These are phyloP conservation scores for Fraxinus platypoda DNA, from an alignment of 305 asterid genomes.

Conservation along the genomic window DNA sequence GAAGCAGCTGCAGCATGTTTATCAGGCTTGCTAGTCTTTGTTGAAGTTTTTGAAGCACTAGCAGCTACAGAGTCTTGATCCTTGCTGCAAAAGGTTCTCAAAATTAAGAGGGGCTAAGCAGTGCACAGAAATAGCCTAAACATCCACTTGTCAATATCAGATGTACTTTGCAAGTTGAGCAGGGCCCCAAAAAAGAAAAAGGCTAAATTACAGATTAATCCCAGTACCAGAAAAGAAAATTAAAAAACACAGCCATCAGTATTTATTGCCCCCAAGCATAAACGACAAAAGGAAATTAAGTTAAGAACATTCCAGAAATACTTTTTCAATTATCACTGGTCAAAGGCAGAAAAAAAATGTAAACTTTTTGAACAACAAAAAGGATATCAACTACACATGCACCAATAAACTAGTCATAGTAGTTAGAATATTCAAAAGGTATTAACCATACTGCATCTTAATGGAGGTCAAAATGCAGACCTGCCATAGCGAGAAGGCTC, in stretches of 20 bases:
- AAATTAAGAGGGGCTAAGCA: slow-evolving; percentile 23
- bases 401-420: slow-evolving; percentile 15
- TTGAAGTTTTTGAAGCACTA: slow-evolving; percentile 43
- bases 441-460: slow-evolving; percentile 11
- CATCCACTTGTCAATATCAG: slow-evolving; percentile 18
- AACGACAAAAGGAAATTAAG: neutral
- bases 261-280: neutral
- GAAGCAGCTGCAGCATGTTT: slow-evolving; percentile 49
- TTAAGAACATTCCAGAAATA: neutral
- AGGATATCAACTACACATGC: slow-evolving; percentile 16
- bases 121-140: slow-evolving; percentile 16
- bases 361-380: neutral
- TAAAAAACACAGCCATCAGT: neutral
- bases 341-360: slow-evolving; percentile 1
- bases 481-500: slow-evolving; percentile 65
- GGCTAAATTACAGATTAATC: slow-evolving; percentile 6
- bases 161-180: slow-evolving; percentile 18
- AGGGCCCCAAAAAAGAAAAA: slow-evolving; percentile 15
- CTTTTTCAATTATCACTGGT: slow-evolving; percentile 12
- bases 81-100: slow-evolving; percentile 51
- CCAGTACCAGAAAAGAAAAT: slow-evolving; percentile 14
- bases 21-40: slow-evolving; percentile 39
- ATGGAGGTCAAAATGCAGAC: slow-evolving; percentile 38
- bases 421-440: slow-evolving; percentile 16
- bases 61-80: slow-evolving; percentile 43